Percentiles rank a stretch among this genome's conserved stretches.
Conservation (phyloP, 73 alveolate species). For the Blepharisma stoltei region DNA sequence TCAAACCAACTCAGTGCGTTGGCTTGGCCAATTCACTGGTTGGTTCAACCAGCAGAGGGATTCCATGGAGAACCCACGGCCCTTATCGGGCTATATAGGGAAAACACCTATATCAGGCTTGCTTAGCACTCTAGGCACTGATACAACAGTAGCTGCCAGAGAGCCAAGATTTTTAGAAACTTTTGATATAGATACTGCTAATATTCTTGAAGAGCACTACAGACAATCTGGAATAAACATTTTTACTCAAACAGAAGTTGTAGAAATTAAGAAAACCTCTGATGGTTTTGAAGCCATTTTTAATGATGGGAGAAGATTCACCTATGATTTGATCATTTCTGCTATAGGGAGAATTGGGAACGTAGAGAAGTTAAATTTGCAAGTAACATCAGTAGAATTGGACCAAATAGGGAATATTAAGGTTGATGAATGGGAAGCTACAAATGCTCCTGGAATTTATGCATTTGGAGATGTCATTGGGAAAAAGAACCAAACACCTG, state of each 20-base stretch:
- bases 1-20: no score
- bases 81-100: no score
- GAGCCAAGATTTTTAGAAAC: conserved; percentile 44
- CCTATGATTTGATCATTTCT: conserved; percentile 58
- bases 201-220: conserved; percentile 38
- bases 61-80: no score
- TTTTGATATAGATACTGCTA: conserved; percentile 69
- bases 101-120: no score
- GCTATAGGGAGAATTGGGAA: conserved; percentile 87
- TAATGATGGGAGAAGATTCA: conserved; percentile 38
- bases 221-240: conserved; percentile 37
- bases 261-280: background rate
- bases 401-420: background rate
- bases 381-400: background rate
- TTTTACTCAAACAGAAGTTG: background rate
- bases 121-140: conserved; percentile 67
- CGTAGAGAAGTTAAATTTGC: conserved; percentile 48
- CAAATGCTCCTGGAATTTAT: conserved; percentile 78
- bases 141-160: conserved; percentile 65
- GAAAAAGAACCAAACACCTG: conserved; percentile 86
- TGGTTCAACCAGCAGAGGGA: no score
- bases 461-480: conserved; percentile 92
- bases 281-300: background rate
- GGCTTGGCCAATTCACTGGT: no score
- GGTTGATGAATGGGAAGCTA: conserved; percentile 79